Percentiles rank a stretch among this genome's conserved stretches.
Evolutionary conservation across 495 filamentous ascomycete genomes (phyloP).

Genomic region (Apiosordaria backusii): DNA sequence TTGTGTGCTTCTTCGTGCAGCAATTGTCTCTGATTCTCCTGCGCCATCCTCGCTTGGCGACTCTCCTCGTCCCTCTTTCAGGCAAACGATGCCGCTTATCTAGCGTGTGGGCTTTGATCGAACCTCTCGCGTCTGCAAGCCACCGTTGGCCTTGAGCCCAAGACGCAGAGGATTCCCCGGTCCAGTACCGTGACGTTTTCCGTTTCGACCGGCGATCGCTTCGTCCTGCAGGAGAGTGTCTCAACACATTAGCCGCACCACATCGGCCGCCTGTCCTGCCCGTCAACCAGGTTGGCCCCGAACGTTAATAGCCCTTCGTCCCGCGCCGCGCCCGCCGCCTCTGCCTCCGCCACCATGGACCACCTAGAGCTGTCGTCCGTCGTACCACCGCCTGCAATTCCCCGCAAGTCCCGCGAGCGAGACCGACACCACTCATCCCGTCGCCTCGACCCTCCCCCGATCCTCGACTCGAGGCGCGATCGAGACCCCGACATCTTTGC

Average conservation of each 20-base stretch:
- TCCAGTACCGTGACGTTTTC: neutral
- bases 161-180: neutral
- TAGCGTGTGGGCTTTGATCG: slow-evolving; percentile 1
- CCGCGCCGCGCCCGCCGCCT: slow-evolving; percentile 17
- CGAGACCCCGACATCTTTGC: slow-evolving; percentile 28
- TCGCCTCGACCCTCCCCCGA: slow-evolving; percentile 15
- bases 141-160: slow-evolving; percentile 2
- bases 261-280: slow-evolving; percentile 8
- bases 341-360: slow-evolving; percentile 29
- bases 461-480: slow-evolving; percentile 19
- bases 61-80: neutral
- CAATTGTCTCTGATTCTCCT: neutral
- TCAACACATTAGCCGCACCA: slow-evolving; percentile 27
- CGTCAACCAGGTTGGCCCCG: slow-evolving; percentile 22
- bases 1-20: neutral
- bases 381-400: slow-evolving; percentile 25
- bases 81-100: neutral
- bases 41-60: neutral
- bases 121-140: slow-evolving; percentile 5
- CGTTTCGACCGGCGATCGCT: slow-evolving; percentile 6
- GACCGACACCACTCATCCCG: slow-evolving; percentile 22
- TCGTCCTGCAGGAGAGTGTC: slow-evolving; percentile 25
- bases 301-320: slow-evolving; percentile 20
- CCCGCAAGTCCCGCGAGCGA: slow-evolving; percentile 32
- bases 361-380: slow-evolving; percentile 19